phyloP scores from a whole-genome alignment of 306 rosid species.

The Canavalia ensiformis region DNA sequence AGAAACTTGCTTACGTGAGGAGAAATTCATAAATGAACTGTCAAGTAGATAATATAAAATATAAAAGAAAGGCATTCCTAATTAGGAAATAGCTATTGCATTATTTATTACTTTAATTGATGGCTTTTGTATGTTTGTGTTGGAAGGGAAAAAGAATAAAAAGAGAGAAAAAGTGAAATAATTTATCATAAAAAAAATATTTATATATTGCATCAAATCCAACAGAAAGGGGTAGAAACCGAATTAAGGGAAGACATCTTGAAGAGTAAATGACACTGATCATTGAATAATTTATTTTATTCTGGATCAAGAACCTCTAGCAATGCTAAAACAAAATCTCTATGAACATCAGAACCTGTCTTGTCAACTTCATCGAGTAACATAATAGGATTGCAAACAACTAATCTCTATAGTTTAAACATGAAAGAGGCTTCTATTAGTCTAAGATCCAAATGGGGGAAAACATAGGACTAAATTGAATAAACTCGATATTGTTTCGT shows the following conservation, averaged over 20 bases:
- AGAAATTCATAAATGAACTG: conserved; percentile 30
- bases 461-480: not conserved
- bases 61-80: conserved; percentile 27
- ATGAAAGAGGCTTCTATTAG: conserved; percentile 41
- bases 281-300: conserved; percentile 92
- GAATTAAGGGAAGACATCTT: conserved; percentile 27
- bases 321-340: conserved; percentile 98
- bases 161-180: conserved; percentile 3
- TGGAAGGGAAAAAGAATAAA: not conserved
- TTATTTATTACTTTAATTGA: conserved; percentile 22
- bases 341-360: conserved; percentile 98
- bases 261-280: conserved; percentile 87
- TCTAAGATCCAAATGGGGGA: not conserved
- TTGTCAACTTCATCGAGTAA: conserved; percentile 98
- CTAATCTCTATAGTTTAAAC: conserved; percentile 68
- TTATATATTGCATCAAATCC: conserved; percentile 12
- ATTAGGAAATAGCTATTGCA: conserved; percentile 38
- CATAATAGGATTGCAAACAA: conserved; percentile 97
- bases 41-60: conserved; percentile 28
- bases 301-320: conserved; percentile 99
- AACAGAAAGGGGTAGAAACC: not conserved
- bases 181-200: conserved; percentile 5
- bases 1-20: conserved; percentile 5
- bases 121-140: not conserved
- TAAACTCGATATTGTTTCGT: too few species aligned